phyloP scores from a whole-genome alignment of 768 basidiomycete species.

The Tylopilus plumbeoviolaceoides region DNA sequence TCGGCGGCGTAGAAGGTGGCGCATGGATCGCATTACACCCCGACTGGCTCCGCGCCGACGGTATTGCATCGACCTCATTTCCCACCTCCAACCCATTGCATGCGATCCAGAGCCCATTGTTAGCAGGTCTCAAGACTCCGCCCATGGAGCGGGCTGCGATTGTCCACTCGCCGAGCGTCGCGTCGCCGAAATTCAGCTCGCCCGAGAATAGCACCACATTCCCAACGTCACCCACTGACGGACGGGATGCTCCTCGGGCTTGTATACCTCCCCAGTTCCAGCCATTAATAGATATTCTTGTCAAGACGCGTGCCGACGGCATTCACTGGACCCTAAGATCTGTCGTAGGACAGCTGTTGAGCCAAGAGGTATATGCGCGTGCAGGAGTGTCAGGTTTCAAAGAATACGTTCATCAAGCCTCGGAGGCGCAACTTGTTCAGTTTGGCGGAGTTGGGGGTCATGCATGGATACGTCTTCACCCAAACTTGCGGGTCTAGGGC shows the following conservation, averaged over 20 bases:
- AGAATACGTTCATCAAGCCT: constrained; percentile 39
- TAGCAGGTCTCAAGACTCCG: constrained; percentile 6
- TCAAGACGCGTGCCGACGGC: constrained; percentile 31
- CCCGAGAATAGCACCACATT: not conserved
- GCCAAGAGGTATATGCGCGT: constrained; percentile 32
- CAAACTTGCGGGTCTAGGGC: constrained; percentile 17
- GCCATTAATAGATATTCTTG: constrained; percentile 33
- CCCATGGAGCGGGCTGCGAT: constrained; percentile 2
- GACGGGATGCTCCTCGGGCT: not conserved
- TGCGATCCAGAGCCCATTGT: constrained; percentile 4
- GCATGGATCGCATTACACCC: constrained; percentile 30
- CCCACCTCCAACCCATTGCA: constrained; percentile 12
- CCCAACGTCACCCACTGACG: not conserved
- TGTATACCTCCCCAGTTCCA: constrained; percentile 18
- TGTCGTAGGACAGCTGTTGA: constrained; percentile 32
- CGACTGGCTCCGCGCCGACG: constrained; percentile 15
- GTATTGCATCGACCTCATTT: constrained; percentile 4
- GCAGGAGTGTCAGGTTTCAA: constrained; percentile 40
- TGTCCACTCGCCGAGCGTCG: not conserved
- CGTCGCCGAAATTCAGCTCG: not conserved
- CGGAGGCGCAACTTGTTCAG: constrained; percentile 35
- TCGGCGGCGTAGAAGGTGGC: constrained; percentile 10
- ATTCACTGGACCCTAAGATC: constrained; percentile 35
- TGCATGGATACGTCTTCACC: constrained; percentile 36
- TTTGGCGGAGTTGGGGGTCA: constrained; percentile 36